Evolutionary conservation across 345 rosid genomes (phyloP), one percentile per base, ranked within the genome.

Genomic region (Gossypioides kirkii): DNA sequence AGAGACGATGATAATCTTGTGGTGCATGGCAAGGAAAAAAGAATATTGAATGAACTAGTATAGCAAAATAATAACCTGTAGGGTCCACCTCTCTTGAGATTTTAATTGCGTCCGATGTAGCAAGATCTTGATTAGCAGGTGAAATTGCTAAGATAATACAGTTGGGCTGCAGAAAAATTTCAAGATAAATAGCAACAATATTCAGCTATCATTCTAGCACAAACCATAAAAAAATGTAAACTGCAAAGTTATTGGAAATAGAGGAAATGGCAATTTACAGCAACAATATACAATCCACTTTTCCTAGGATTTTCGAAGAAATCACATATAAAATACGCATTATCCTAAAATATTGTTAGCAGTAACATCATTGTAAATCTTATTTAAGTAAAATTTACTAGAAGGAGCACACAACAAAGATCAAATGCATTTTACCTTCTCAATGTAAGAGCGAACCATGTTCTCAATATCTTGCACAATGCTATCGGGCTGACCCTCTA

Each of bases 81-180:
- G 99, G 99, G 75, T 96, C 99, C 60, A 96, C 99, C 80, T 96
- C 99, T 68, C 99, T 94, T 47, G 92, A 96, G 73, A 96, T 96
- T 84, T 91, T 96, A 72, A 96, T 93, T 73, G 99, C 99, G 84
- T 96, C 99, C 4, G 97, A 96, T 23, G 99, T 96, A 67, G 99
- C 98, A 56, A 96, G 96, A 90, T 96, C 99, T 90, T 96, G 99
- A 78, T 96, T 96, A 60, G 99, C 99, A 28, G 99, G 99, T 77
- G 99, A 96, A 82, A 96, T 90, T 52, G 99, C 99, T 77, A 96
- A 82, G 82, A 96, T 93, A 77, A 96, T 82, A 86, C 96, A 91
- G 80, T 96, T 96, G 69, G 99, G 99, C 99, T 96, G 84, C 79
- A 82, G 18, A 58, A 62, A 80, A 78, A 41, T 74, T 76, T 64